Conservation (phyloP, 768 basidiomycete genomes). For the Thelephora ganbajun region DNA sequence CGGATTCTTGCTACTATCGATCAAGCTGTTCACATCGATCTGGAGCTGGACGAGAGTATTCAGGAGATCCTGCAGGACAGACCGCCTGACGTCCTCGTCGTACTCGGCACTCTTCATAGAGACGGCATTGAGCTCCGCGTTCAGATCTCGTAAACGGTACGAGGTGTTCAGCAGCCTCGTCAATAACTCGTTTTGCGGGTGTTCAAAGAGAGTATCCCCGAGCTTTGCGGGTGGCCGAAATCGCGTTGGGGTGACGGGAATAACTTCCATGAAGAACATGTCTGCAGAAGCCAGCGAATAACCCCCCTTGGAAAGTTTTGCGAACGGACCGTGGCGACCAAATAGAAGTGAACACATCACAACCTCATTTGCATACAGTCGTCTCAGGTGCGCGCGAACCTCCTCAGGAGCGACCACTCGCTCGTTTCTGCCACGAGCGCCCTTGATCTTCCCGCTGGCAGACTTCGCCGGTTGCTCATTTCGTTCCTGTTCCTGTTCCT, state of each 20-base stretch:
- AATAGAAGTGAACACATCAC: slow-evolving; percentile 80
- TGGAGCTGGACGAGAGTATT: slow-evolving; percentile 84
- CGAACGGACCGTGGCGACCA: slow-evolving; percentile 82
- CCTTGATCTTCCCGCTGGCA: slow-evolving; percentile 67
- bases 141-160: slow-evolving; percentile 68
- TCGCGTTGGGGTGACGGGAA: slow-evolving; percentile 86
- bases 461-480: slow-evolving; percentile 28
- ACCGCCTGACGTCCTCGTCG: slow-evolving; percentile 37
- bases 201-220: slow-evolving; percentile 89
- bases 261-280: slow-evolving; percentile 93
- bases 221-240: slow-evolving; percentile 90
- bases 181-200: slow-evolving; percentile 88
- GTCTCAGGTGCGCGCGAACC: slow-evolving; percentile 85
- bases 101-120: slow-evolving; percentile 39
- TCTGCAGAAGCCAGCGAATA: slow-evolving; percentile 71
- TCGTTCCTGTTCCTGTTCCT: slow-evolving; percentile 26
- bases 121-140: slow-evolving; percentile 44
- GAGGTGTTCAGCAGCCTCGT: slow-evolving; percentile 69
- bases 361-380: slow-evolving; percentile 72
- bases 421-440: slow-evolving; percentile 70
- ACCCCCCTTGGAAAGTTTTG: slow-evolving; percentile 41
- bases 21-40: slow-evolving; percentile 89
- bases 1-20: slow-evolving; percentile 95
- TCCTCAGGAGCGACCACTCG: slow-evolving; percentile 85
- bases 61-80: slow-evolving; percentile 53